Base-by-base conservation (phyloP, 164 flowering plant genomes). In the Vitis labrusca region DNA sequence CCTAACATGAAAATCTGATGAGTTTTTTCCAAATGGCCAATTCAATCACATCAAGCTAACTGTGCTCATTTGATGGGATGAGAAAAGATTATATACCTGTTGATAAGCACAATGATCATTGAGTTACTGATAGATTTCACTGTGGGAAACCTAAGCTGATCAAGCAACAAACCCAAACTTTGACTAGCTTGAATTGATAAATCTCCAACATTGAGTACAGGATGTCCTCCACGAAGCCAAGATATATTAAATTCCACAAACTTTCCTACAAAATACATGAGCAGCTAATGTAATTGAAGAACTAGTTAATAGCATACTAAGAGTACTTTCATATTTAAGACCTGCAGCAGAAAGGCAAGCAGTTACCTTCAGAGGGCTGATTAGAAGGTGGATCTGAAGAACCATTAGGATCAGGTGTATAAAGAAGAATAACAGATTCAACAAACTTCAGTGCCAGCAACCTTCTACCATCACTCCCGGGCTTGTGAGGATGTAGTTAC, bases 221-320 rank as follows among this genome's bases (percentile, higher is more conserved):
- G 97, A 83, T 93, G 99, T 47, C 97, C 95, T 44, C 91, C 88
- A 59, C 97, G 97, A 72, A 96, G 83, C 93, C 98, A 91, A 54
- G 98, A 85, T 59, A 92, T 82, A 70, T 87, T 86, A 64, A 93
- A 93, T 57, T 85, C 91, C 51, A 67, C 83, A 10, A 14, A 37
- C 16, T 76, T 77, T 63, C 80, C 97, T 91, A 57, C 77, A 85
- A 53, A 71, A 63, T 10, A 58, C 50, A 23, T 27, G 16, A 64
- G 14, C 14, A 63, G 53, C 17, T 52, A 63, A 13, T 27, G 14
- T 44, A 52, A 59, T 32, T 23, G 48, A 11, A 15, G 16, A 32
- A 2, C 63, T 16, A 14, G 3, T 50, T 13, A 11, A 47, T 44
- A 29, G 9, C 32, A 63, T 17, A 12, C 15, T 37, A 37, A 3